Percentiles rank a stretch among this genome's conserved stretches.
Conservation (phyloP, 345 rosid species). For the Xanthoceras sorbifolium region DNA sequence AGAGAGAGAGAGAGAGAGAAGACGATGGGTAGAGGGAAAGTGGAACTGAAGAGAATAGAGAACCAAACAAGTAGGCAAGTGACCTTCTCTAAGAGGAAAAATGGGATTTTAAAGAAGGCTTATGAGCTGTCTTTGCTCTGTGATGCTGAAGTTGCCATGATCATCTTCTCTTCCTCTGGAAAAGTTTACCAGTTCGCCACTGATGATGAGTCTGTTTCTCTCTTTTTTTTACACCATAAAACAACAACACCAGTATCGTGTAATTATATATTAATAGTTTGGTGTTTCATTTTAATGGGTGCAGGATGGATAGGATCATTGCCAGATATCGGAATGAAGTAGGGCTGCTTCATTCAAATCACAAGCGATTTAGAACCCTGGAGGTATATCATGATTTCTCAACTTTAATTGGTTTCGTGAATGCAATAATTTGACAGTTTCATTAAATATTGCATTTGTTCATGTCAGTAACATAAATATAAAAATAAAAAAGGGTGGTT, state of each 20-base stretch:
- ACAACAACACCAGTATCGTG: too few relatives aligned
- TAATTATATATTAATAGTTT: not conserved
- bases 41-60: conserved; percentile 65
- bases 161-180: conserved; percentile 58
- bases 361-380: conserved; percentile 25
- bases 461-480: too few relatives aligned
- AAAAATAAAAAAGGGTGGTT: too few relatives aligned
- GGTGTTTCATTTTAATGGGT: not conserved
- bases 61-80: conserved; percentile 62
- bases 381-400: conserved; percentile 39
- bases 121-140: conserved; percentile 67
- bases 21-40: conserved; percentile 67
- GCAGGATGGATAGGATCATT: conserved; percentile 52
- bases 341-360: conserved; percentile 33
- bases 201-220: conserved; percentile 42
- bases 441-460: too few relatives aligned
- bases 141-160: conserved; percentile 61
- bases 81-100: conserved; percentile 65
- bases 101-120: conserved; percentile 66
- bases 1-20: conserved; percentile 24
- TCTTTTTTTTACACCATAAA: too few relatives aligned
- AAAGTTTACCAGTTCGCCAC: conserved; percentile 55
- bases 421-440: too few relatives aligned
- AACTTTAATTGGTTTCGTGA: too few relatives aligned
- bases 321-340: conserved; percentile 44